Conservation (phyloP, 352 stramenopile species). For the Pythium phragmiticola region DNA sequence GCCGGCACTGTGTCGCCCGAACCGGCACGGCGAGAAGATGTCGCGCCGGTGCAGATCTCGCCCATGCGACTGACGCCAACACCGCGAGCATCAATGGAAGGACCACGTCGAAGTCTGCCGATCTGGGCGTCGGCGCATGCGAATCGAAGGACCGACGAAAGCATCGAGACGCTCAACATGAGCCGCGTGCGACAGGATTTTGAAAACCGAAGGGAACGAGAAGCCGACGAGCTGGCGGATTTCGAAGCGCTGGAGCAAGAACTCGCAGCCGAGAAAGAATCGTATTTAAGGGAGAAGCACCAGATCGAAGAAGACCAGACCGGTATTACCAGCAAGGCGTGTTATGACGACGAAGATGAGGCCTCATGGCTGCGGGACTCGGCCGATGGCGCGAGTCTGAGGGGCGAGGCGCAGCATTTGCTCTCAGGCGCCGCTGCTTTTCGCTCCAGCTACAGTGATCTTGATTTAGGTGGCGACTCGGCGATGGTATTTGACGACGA, state of each 20-base stretch:
- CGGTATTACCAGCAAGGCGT: background rate
- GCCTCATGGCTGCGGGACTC: conserved; percentile 23
- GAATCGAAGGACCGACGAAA: conserved; percentile 25
- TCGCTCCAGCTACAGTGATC: conserved; percentile 26
- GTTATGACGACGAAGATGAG: conserved; percentile 7
- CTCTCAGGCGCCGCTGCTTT: background rate
- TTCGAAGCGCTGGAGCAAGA: conserved; percentile 78
- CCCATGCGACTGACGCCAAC: conserved; percentile 11
- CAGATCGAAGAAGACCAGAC: conserved; percentile 2
- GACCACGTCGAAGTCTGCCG: conserved; percentile 10
- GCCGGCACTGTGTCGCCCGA: conserved; percentile 12
- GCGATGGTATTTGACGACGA: conserved; percentile 40
- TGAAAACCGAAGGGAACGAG: conserved; percentile 48
- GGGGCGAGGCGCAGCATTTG: conserved; percentile 4
- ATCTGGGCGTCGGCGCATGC: conserved; percentile 10
- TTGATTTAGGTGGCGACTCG: conserved; percentile 46
- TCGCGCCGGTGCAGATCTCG: conserved; percentile 12
- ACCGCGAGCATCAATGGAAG: background rate
- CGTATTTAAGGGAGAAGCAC: conserved; percentile 48
- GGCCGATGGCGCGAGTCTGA: conserved; percentile 3
- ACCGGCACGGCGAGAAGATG: background rate
- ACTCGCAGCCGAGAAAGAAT: conserved; percentile 56
- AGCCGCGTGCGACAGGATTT: conserved; percentile 51
- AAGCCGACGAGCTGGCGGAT: conserved; percentile 73
- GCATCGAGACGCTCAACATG: conserved; percentile 63